Evolutionary conservation across 768 basidiomycete species (phyloP).

Genomic region (Leccinum fibrillosum): DNA sequence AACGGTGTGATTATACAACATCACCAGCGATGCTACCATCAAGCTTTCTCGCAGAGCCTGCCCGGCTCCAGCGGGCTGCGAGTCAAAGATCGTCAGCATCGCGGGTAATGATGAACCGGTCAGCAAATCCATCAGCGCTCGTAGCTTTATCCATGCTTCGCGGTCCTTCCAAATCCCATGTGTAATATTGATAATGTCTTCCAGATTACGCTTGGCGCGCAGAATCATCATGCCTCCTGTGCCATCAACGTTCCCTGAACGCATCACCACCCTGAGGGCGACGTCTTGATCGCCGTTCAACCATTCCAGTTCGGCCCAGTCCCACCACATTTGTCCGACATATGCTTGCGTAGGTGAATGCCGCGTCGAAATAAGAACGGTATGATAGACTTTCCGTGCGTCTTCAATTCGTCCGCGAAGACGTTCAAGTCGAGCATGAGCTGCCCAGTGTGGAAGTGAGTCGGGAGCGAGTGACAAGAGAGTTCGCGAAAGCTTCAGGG

Average conservation of each 20-base stretch:
- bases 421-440: conserved; percentile 72
- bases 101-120: conserved; percentile 39
- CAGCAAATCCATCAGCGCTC: conserved; percentile 63
- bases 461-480: conserved; percentile 55
- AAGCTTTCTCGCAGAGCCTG: conserved; percentile 45
- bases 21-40: conserved; percentile 49
- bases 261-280: conserved; percentile 52
- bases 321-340: conserved; percentile 63
- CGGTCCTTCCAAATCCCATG: conserved; percentile 49
- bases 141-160: conserved; percentile 64
- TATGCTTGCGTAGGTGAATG: conserved; percentile 34
- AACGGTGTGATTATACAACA: conserved; percentile 59
- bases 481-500: conserved; percentile 63
- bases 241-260: conserved; percentile 52
- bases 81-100: conserved; percentile 40
- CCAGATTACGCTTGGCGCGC: conserved; percentile 60
- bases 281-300: conserved; percentile 47
- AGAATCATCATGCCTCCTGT: conserved; percentile 52
- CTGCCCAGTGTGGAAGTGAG: conserved; percentile 66
- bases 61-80: conserved; percentile 19
- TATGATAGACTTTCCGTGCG: conserved; percentile 76
- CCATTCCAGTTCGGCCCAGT: conserved; percentile 88
- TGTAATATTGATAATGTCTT: conserved; percentile 41
- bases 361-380: conserved; percentile 51
- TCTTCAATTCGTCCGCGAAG: conserved; percentile 62